Evolutionary conservation across 2,329 filamentous ascomycete species (phyloP), one percentile per base, ranked within the genome.

Genomic region (Cladosporium phlei): DNA sequence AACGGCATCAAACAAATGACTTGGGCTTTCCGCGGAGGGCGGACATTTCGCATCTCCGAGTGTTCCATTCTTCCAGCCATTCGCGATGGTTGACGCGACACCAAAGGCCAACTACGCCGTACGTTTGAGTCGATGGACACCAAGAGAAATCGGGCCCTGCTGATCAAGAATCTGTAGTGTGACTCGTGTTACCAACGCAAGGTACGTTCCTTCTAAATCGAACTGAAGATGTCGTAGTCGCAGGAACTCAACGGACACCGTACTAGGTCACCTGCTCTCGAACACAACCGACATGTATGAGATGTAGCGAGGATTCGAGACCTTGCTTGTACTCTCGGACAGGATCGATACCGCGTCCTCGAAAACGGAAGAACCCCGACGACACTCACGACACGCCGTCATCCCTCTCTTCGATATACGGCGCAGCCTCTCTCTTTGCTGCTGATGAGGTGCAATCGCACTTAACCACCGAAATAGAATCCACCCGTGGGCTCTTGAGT

Each of bases 151-250:
- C 10, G 24, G 20, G 16, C 16, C 9, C 17, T 20, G 25, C 37
- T 39, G 8, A 39, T 11, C 7, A 5, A 21, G 20, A 6, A 5
- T 6, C 8, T 21, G 19, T 32, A 55, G 54, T 55, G 53, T 46
- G 54, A 57, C 30, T 33, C 30, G 27, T 57, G 54, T 46, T 48
- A 45, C 14, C 48, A 48, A 19, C 49, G 52, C 17, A 57, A 57
- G 46, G 52, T 55, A 22, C 12, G 33, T 11, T 25, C 22, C 24
- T 17, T 17, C 12, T 22, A 7, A n/a, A n/a, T n/a, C n/a, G n/a
- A n/a, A n/a, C n/a, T n/a, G n/a, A n/a, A n/a, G n/a, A n/a, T n/a
- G n/a, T n/a, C n/a, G n/a, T n/a, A n/a, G n/a, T n/a, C n/a, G n/a
- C n/a, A n/a, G n/a, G n/a, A n/a, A n/a, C n/a, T n/a, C n/a, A n/a